Conservation (phyloP, 306 rosid species). For the Vicia faba region DNA sequence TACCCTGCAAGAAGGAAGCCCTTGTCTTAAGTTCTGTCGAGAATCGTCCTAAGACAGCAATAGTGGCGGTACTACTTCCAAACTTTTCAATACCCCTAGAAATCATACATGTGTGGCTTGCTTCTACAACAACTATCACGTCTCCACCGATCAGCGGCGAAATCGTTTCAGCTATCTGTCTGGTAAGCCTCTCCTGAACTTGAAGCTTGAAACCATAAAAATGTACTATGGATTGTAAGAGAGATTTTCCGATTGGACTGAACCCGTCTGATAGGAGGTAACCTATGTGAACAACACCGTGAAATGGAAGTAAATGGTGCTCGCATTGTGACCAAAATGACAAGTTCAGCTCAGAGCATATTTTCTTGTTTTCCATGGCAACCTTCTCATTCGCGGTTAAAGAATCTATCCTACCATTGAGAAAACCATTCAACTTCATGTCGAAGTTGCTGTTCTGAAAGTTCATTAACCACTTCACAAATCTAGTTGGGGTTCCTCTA, state of each 20-base stretch:
- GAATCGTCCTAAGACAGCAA: constrained; percentile 76
- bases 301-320: constrained; percentile 94
- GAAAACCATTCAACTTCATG: constrained; percentile 68
- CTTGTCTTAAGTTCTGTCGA: constrained; percentile 59
- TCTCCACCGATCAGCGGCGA: constrained; percentile 74
- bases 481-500: constrained; percentile 73
- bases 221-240: constrained; percentile 71
- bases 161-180: constrained; percentile 91
- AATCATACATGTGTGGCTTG: constrained; percentile 94
- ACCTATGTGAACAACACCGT: constrained; percentile 89
- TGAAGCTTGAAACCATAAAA: constrained; percentile 95
- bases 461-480: constrained; percentile 80
- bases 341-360: constrained; percentile 62
- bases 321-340: constrained; percentile 94
- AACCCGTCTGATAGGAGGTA: constrained; percentile 51
- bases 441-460: constrained; percentile 64
- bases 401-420: constrained; percentile 43
- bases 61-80: constrained; percentile 89
- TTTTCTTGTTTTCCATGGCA: constrained; percentile 41
- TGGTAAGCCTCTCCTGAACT: constrained; percentile 94
- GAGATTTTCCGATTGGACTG: constrained; percentile 61
- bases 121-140: constrained; percentile 90
- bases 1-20: constrained; percentile 74
- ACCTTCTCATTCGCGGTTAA: constrained; percentile 35
- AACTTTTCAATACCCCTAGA: constrained; percentile 92